Evolutionary conservation across 163 green algal genomes (phyloP), one percentile per base, ranked within the genome.

Genomic region (Volvox carteri): DNA sequence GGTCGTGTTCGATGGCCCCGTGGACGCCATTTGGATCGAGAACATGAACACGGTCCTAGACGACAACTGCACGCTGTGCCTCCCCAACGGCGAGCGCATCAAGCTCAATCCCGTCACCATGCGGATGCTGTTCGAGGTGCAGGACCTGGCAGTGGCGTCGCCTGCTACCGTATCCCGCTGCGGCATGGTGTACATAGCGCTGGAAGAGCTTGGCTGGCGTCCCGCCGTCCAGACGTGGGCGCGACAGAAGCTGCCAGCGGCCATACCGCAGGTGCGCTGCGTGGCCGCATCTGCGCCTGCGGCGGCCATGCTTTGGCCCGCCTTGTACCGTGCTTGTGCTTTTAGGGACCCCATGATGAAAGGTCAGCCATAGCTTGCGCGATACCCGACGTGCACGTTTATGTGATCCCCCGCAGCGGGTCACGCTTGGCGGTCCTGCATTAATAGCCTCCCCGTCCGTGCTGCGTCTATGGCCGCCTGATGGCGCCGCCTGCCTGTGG

Each of bases 11-110:
- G 96, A 98, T 78, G 96, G 96, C 33, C 96, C 96, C 54, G 96
- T 98, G 28, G 96, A 98, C 79, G 96, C 96, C n/a, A 95, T 98
- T 54, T 98, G 96, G 96, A 98, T 98, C 83, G 96, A 98, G 90
- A 98, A 97, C 94, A 97, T 98, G 95, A 94, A 95, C 88, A 95
- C 90, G 65, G 94, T 96, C 92, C 93, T 98, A 60, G 96, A 98
- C 84, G 96, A 98, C 93, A 98, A 98, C 93, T 98, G 95, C 91
- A 97, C 94, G 25, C 91, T 98, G 65, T 98, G 96, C 92, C 81
- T 98, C 77, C 95, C 96, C 78, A 98, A 98, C 83, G 96, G 96
- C 52, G 96, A 98, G 93, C 94, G 96, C 90, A 97, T 98, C 90
- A 98, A 98, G 95, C 94, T 98, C 76, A 97, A 97, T 87, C 92